These are phyloP conservation scores for Chenopodium suecicum DNA, from an alignment of 148 eudicot species.

Conservation along the genomic window DNA sequence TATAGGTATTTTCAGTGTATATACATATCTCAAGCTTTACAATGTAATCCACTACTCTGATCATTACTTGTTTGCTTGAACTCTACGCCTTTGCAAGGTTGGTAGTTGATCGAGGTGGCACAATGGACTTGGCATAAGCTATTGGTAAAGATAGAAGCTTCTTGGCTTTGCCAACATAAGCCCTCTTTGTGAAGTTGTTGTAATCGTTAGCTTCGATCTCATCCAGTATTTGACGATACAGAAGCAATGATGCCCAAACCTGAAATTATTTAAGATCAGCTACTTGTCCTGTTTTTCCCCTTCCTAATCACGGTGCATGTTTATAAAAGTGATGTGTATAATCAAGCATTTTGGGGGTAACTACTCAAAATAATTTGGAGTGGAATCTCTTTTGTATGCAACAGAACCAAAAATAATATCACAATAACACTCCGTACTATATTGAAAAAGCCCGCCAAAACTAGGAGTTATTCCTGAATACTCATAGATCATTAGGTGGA, in stretches of 20 bases:
- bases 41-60: conserved; percentile 12
- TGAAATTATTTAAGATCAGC: conserved; percentile 26
- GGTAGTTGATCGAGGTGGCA: conserved; percentile 46
- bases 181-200: conserved; percentile 89
- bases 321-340: no score
- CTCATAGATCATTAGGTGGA: background rate
- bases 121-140: conserved; percentile 70
- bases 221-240: conserved; percentile 84
- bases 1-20: conserved; percentile 22
- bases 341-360: background rate
- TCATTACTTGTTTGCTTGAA: background rate
- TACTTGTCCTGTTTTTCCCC: background rate
- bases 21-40: conserved; percentile 24
- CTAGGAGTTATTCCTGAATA: background rate
- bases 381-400: background rate
- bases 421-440: no score
- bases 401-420: no score
- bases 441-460: no score
- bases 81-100: conserved; percentile 45
- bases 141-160: conserved; percentile 75
- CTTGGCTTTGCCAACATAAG: conserved; percentile 86
- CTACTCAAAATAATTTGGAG: background rate
- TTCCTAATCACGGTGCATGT: background rate
- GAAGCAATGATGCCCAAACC: conserved; percentile 94
- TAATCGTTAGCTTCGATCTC: conserved; percentile 96